Evolutionary conservation across 73 alveolate genomes (phyloP), one percentile per base, ranked within the genome.

Genomic region (Paramecium sexaurelia): DNA sequence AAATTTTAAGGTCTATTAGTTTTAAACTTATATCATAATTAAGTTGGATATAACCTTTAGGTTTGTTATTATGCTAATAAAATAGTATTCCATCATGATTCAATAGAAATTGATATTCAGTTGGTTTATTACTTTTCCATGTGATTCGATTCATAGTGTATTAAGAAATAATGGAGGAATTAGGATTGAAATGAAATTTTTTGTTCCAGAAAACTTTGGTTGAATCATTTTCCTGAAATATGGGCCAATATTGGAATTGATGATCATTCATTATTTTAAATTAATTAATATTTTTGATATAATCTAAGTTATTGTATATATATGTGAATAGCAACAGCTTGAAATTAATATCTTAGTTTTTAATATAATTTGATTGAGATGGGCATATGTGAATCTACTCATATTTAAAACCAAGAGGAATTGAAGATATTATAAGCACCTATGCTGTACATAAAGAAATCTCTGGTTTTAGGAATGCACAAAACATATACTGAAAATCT

Each of bases 231-330:
- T 75, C 88, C 13, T 39, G 8, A 20, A 75, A 75, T 7, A 75
- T 75, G 7, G 88, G 88, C 88, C 88, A 75, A 40, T 75, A 75
- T 26, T 43, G 19, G 56, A 43, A 43, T 43, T 68, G 55, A 27
- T 26, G 55, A 32, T 68, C 55, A 32, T 75, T 7, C 88, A 75
- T 75, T 75, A 32, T 37, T 75, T 75, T 43, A 43, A 43, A 43
- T 43, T 43, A 43, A 43, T 43, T 43, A 43, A 43, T 43, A 43
- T 8, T 43, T 43, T 43, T 43, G 15, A 43, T 43, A 10, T 43
- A 43, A 20, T 9, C 56, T 43, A 43, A 43, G 56, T 43, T 43
- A 10, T 43, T 43, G 19, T 43, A 43, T 43, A 43, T 43, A 43
- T 2, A 9, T n/a, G n/a, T n/a, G n/a, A 7, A 9, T 7, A 43